Percentiles rank a stretch among this genome's conserved stretches.
phyloP scores from a whole-genome alignment of 768 basidiomycete species.

The Auricularia heimuer region DNA sequence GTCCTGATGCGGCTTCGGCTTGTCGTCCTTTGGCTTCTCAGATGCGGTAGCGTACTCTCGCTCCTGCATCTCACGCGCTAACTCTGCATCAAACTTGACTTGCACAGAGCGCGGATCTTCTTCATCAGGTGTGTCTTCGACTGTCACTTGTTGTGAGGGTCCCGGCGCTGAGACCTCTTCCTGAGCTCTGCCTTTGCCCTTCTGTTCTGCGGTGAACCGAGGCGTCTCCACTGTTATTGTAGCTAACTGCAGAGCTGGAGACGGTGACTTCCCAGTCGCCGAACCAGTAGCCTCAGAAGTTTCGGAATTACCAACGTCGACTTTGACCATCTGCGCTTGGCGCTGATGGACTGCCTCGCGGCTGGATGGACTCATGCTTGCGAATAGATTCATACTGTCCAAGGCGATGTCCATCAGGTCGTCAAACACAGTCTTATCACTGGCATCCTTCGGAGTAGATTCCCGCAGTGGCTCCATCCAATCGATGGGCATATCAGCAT shows the following conservation, averaged over 20 bases:
- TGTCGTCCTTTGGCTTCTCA: neutral
- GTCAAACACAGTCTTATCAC: neutral
- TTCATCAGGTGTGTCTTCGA: neutral
- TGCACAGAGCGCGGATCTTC: neutral
- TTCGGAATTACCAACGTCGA: neutral
- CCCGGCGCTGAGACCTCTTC: neutral
- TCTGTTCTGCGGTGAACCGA: too few relatives aligned
- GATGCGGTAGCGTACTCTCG: too few relatives aligned
- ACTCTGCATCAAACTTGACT: neutral
- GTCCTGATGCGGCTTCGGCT: neutral
- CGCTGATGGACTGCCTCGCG: neutral
- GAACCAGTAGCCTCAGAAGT: neutral
- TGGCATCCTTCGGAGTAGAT: neutral
- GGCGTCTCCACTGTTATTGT: too few relatives aligned
- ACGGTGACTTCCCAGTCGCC: neutral
- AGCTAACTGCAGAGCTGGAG: neutral
- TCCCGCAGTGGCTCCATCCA: neutral
- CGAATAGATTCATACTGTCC: neutral
- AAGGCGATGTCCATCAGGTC: neutral
- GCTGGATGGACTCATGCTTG: neutral
- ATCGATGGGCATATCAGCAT: neutral
- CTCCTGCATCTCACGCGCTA: neutral
- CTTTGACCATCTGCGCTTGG: neutral
- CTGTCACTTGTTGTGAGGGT: neutral
- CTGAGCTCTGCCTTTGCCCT: neutral